phyloP scores from a whole-genome alignment of 1,139 yeast species.

The Pichia sp. region DNA sequence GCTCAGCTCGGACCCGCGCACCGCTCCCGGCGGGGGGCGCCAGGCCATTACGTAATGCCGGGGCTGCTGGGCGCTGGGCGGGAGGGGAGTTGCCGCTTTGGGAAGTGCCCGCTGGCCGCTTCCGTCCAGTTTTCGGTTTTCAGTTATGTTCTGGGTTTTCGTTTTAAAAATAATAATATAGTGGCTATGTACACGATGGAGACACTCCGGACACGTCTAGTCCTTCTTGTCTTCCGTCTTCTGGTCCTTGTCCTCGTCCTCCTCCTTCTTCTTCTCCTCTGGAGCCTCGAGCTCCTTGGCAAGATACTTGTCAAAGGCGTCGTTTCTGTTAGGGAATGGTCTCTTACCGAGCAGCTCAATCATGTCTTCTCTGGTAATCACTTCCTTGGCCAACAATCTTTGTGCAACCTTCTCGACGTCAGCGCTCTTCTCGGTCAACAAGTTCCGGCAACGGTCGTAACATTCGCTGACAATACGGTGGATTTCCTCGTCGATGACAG shows the following conservation, averaged over 20 bases:
- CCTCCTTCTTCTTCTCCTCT: neutral
- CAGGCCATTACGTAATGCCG: no score
- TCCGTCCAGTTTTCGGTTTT: no score
- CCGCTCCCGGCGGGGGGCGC: no score
- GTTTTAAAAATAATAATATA: no score
- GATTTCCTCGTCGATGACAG: constrained; percentile 78
- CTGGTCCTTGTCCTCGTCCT: neutral
- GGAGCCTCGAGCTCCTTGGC: constrained; percentile 16
- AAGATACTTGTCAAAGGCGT: constrained; percentile 86
- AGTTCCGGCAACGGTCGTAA: constrained; percentile 61
- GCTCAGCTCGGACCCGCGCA: no score
- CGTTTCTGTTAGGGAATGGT: constrained; percentile 79
- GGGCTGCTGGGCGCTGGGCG: no score
- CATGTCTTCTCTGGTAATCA: constrained; percentile 81
- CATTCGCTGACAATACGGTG: constrained; percentile 79
- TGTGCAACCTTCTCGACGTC: constrained; percentile 87
- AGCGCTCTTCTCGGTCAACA: constrained; percentile 66
- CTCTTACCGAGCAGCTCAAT: constrained; percentile 68
- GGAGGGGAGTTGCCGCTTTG: no score
- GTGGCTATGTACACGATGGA: neutral
- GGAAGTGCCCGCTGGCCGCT: no score
- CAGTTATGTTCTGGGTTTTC: no score
- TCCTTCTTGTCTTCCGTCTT: constrained; percentile 2
- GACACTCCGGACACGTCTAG: neutral
- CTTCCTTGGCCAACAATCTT: constrained; percentile 71